These are phyloP conservation scores for Apium graveolens DNA, from an alignment of 129 eudicot genomes.

Conservation along the genomic window DNA sequence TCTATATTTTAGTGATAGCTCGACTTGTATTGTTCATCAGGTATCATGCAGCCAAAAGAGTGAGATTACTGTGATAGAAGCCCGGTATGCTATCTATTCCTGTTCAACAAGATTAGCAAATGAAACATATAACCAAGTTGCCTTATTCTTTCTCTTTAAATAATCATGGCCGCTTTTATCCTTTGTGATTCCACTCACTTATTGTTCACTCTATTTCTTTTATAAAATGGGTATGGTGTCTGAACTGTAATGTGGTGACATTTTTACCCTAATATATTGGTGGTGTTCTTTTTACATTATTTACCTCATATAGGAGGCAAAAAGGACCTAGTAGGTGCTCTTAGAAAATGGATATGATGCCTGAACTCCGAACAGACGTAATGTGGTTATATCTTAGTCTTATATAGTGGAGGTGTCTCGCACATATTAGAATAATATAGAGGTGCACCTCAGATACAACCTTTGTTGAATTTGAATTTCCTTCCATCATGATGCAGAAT, in stretches of 20 bases:
- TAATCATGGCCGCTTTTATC: not conserved
- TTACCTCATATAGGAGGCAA: too few relatives aligned
- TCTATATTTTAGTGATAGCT: not conserved
- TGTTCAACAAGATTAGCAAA: not conserved
- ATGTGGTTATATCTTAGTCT: not conserved
- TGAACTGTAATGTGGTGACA: not conserved
- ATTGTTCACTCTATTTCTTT: not conserved
- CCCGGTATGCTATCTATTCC: slow-evolving; percentile 51
- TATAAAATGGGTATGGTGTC: not conserved
- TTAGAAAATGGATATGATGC: not conserved
- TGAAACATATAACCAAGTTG: not conserved
- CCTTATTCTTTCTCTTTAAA: not conserved
- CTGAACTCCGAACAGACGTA: not conserved
- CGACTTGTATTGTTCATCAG: slow-evolving; percentile 23
- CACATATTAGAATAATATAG: not conserved
- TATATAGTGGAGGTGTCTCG: not conserved
- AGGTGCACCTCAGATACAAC: not conserved
- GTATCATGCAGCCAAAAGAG: slow-evolving; percentile 56
- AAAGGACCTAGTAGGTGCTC: too few relatives aligned
- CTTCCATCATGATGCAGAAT: not conserved
- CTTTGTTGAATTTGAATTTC: not conserved
- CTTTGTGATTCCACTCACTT: not conserved
- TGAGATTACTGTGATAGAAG: slow-evolving; percentile 48
- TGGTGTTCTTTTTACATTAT: not conserved
- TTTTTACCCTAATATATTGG: not conserved